Base-by-base conservation (phyloP, 805 yeast species). In the Pichia deserticola region DNA sequence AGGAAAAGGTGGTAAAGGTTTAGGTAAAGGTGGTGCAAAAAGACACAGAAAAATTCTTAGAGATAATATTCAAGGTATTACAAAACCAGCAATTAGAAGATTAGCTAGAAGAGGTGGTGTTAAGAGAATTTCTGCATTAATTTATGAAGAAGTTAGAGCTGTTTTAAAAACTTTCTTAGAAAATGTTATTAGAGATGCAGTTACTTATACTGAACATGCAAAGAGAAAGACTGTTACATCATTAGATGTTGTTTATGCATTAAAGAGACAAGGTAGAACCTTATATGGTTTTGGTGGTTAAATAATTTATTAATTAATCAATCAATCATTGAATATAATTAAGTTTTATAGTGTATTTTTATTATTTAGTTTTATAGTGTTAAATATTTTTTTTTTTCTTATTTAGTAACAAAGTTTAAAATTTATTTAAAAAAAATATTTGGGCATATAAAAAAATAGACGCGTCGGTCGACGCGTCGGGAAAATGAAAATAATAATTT, bases 81-180 rank as follows among this genome's bases (percentile, higher is more conserved):
- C 99, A 58, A 92, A 92, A 84, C 99, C 99, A 71, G 99, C 99
- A 70, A 92, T 92, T 71, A 89, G 99, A 82, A 92, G 99, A 88
- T 85, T 92, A 67, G 99, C 99, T 48, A 92, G 99, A 85, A 89
- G 99, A 88, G 99, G 99, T 79, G 99, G 99, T 90, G 99, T 92
- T 71, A 92, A 92, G 86, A 96, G 99, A 87, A 92, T 92, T 68
- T 92, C 98, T 57, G 98, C 96, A 73, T 79, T 90, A 71, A 92
- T 92, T 73, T 92, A 92, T 81, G 99, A 92, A 78, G 97, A 92
- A 79, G 96, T 93, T 69, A 89, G 99, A 81, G 90, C 86, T 63
- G 97, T 93, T 62, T 80, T 92, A 62, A 90, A 90, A 79, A 79
- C 96, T 51, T 92, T 92, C 86, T 82, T 92, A 71, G 97, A 89